Evolutionary conservation across 108 stramenopile species (phyloP), one percentile per base, ranked within the genome.

Genomic region (Pseudonitzschia pungens): DNA sequence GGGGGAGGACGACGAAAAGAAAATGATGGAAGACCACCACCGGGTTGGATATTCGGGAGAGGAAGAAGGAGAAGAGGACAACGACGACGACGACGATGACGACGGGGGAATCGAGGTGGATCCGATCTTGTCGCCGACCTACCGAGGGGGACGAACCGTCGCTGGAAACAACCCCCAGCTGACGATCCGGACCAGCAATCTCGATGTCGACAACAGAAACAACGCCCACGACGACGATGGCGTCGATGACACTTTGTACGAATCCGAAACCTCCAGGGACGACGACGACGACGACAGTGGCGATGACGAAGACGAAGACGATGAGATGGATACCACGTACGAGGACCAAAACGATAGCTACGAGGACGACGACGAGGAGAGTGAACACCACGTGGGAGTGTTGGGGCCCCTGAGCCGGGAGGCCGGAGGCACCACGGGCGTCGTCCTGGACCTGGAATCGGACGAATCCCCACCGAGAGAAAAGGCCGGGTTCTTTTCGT

Each of bases 381-480:
- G 70, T 9, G 65, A 54, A 14, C 48, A 60, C 28, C 28, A 54
- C 57, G 74, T 66, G 15, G 67, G 73, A 36, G 91, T 90, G 14
- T 77, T 91, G 65, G 92, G 92, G 12, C 92, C 87, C 2, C 75
- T 87, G 12, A 89, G 87, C 53, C 78, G 83, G 77, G 60, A 69
- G 32, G 78, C 83, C 9, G 89, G 92, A 1, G 88, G 88, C 0
- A 88, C 75, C 6, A 93, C 89, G 9, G 89, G 92, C 28, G 83
- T 93, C n/a, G 88, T 91, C 56, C 44, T 93, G 40, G 87, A 88
- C 12, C 66, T 71, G 48, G 80, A 74, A 18, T 45, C 60, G 15
- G 73, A 74, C 32, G 53, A 44, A 42, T 26, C 48, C 51, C 44
- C 16, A 14, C 20, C 77, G 65, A 42, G 68, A 52, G 20, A 51